Evolutionary conservation across 139 green algal species (phyloP).

Genomic region (Chlorella sp.): DNA sequence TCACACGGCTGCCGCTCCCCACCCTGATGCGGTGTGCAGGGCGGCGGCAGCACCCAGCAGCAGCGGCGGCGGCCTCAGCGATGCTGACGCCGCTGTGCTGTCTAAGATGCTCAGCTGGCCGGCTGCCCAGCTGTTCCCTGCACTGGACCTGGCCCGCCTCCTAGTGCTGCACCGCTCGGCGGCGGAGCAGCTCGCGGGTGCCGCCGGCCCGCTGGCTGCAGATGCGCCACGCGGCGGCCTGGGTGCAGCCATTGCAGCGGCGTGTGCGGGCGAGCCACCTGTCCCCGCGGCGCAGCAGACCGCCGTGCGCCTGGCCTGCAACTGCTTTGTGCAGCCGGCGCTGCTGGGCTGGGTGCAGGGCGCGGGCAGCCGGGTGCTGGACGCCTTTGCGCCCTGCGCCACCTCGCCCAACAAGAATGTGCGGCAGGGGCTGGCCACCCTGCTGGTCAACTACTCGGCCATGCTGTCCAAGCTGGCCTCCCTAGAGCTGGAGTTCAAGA

Average conservation of each 20-base stretch:
- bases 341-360: conserved; percentile 46
- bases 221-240: conserved; percentile 34
- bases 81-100: conserved; percentile 47
- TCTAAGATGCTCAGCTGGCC: conserved; percentile 73
- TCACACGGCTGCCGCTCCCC: not conserved
- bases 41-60: conserved; percentile 14
- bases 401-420: conserved; percentile 56
- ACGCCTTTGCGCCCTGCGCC: conserved; percentile 41
- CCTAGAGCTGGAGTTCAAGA: conserved; percentile 50
- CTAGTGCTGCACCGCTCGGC: conserved; percentile 49
- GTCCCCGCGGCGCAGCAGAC: conserved; percentile 61
- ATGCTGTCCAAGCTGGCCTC: conserved; percentile 32
- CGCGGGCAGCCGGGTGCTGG: conserved; percentile 47
- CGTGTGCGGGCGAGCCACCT: conserved; percentile 23
- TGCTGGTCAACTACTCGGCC: conserved; percentile 72
- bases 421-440: conserved; percentile 63
- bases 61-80: not conserved
- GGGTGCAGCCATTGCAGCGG: conserved; percentile 42
- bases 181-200: conserved; percentile 39
- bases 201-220: conserved; percentile 1
- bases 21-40: not conserved
- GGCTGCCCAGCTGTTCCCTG: conserved; percentile 69
- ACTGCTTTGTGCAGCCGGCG: conserved; percentile 55
- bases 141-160: conserved; percentile 74
- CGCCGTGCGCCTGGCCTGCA: conserved; percentile 65